Conservation (phyloP, 495 filamentous ascomycete genomes). For the Hyaloscypha bicolor region DNA sequence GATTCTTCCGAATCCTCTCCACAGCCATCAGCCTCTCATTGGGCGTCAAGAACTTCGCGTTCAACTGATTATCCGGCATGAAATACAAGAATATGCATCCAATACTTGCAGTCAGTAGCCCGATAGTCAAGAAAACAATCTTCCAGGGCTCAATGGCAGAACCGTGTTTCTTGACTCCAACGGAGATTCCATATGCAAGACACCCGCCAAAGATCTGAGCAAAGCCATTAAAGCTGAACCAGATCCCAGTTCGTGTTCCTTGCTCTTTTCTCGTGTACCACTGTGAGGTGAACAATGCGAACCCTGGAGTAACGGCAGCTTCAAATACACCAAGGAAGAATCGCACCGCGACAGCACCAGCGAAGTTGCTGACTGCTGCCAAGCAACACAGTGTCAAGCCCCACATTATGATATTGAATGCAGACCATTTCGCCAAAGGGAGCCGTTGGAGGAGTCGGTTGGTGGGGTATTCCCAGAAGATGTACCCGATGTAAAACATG, state of each 20-base stretch:
- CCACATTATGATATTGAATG: conserved; percentile 52
- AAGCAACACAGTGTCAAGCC: conserved; percentile 49
- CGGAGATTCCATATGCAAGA: conserved; percentile 56
- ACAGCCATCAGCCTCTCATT: conserved; percentile 61
- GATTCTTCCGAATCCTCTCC: conserved; percentile 63
- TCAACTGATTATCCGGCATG: conserved; percentile 68
- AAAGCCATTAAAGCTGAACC: conserved; percentile 45
- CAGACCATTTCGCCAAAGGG: conserved; percentile 48
- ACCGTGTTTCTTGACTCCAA: conserved; percentile 43
- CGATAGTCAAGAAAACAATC: conserved; percentile 53
- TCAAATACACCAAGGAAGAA: conserved; percentile 68
- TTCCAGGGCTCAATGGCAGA: conserved; percentile 49
- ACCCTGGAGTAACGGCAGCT: conserved; percentile 64
- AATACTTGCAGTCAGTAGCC: conserved; percentile 56
- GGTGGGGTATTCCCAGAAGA: conserved; percentile 52
- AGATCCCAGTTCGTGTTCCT: conserved; percentile 46
- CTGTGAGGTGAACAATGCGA: conserved; percentile 63
- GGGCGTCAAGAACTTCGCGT: conserved; percentile 58
- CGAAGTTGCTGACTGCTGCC: conserved; percentile 38
- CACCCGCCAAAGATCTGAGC: conserved; percentile 54
- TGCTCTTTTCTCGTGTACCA: conserved; percentile 68
- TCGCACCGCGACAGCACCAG: conserved; percentile 37
- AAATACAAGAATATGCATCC: conserved; percentile 60
- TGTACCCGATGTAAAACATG: conserved; percentile 40
- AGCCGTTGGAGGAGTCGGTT: conserved; percentile 50